phyloP scores from a whole-genome alignment of 306 rosid species.

The Styphnolobium japonicum region DNA sequence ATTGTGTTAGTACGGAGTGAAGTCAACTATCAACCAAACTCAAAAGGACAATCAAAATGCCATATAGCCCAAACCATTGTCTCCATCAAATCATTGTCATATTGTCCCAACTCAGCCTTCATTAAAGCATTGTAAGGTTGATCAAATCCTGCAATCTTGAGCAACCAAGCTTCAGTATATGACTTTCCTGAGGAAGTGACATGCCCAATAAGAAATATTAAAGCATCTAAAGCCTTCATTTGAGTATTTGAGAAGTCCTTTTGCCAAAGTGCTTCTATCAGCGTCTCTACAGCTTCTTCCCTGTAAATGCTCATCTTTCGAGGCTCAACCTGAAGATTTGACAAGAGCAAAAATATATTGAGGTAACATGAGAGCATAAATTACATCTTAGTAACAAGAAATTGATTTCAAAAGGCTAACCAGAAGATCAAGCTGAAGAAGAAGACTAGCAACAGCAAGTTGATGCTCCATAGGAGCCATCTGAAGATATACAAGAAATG shows the following conservation, averaged over 20 bases:
- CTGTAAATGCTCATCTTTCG: constrained; percentile 90
- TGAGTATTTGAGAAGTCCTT: constrained; percentile 68
- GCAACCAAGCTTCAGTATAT: constrained; percentile 78
- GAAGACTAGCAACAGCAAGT: constrained; percentile 71
- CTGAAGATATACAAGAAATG: constrained; percentile 85
- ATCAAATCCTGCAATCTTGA: constrained; percentile 82
- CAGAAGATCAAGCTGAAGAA: constrained; percentile 96
- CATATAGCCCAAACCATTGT: constrained; percentile 50
- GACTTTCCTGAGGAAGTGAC: constrained; percentile 70
- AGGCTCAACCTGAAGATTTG: constrained; percentile 70
- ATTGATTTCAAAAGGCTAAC: constrained; percentile 41
- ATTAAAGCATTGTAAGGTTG: constrained; percentile 68
- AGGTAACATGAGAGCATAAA: neutral
- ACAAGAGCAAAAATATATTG: constrained; percentile 4
- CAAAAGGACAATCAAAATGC: constrained; percentile 20
- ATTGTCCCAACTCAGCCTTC: constrained; percentile 57
- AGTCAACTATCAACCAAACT: constrained; percentile 18
- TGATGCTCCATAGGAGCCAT: constrained; percentile 92
- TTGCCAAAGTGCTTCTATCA: constrained; percentile 72
- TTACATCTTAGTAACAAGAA: neutral
- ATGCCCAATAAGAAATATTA: constrained; percentile 69
- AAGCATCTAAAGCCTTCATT: constrained; percentile 65
- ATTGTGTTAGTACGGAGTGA: constrained; percentile 15
- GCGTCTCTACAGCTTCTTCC: constrained; percentile 84
- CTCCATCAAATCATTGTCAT: constrained; percentile 49